Evolutionary conservation across 805 yeast species (phyloP), one percentile per base, ranked within the genome.

Genomic region (Starmerella sirachaensis): DNA sequence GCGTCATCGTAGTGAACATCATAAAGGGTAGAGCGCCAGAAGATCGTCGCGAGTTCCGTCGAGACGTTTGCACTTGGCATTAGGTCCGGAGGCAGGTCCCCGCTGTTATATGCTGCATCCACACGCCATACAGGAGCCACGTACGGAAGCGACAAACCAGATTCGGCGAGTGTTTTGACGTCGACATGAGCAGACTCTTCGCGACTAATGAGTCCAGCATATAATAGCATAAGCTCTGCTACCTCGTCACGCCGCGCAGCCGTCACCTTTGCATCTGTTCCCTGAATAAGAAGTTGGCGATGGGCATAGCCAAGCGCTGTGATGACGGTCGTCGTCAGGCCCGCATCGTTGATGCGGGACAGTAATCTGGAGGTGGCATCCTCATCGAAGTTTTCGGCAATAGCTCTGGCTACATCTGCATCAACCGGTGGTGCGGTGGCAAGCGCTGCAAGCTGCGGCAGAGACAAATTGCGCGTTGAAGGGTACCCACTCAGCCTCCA

Each of bases 401-500:
- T 33, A 1, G 26, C 43, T 1, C 28, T 26, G 4, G 27, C 28
- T 2, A 30, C 41, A 4, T 34, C 14, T 4, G 28, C 31, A 11
- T 31, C n/a, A 10, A 43, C 36, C 16, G 32, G 19, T 6, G 29
- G 26, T 4, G 37, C 42, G 14, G 40, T 29, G 13, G 24, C 17
- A 9, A 45, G 29, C 3, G 33, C 42, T 17, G 34, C n/a, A 11
- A 45, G n/a, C 16, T 45, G 49, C 22, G 29, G 30, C 1, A 40
- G 21, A 3, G 47, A 43, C 14, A 45, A 16, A 28, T 40, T 45
- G 6, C 40, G 6, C 19, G 16, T 31, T 6, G 12, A 9, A 3
- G 49, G 49, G 8, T 37, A 13, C 1, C 49, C 49, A 9, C 40
- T 20, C n/a, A 45, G 43, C 19, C 40, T 12, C 20, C 38, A n/a